Evolutionary conservation across 345 rosid species (phyloP), one percentile per base, ranked within the genome.

Genomic region (Heritiera littoralis): DNA sequence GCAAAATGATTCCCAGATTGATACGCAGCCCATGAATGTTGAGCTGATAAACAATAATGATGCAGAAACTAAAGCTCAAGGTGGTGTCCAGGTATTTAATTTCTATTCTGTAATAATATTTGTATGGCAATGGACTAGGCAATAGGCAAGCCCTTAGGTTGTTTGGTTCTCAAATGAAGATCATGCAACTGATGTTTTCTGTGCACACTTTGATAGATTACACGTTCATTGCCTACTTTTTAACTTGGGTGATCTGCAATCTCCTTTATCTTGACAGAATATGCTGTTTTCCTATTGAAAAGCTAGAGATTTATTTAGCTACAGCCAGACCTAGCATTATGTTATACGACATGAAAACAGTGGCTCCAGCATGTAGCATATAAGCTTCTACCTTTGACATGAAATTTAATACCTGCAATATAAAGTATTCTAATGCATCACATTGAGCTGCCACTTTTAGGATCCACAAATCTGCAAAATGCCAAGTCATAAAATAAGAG

Each of bases 41-140:
- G 80, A 89, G 84, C 83, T 87, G 79, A 72, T 82, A 30, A 76
- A 63, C 14, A 77, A 77, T 54, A 79, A 28, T 78, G 85, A 77
- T 52, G 84, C 81, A 74, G 91, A 86, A 54, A 82, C 74, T 75
- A 85, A 81, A 72, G 71, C 82, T 82, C 86, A 86, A 77, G 84
- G 52, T 80, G 85, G 80, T 74, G 74, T 77, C 83, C 88, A 86
- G 95, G 98, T 95, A 84, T 74, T 80, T 77, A 65, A 30, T 77
- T 69, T 77, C 38, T 68, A 35, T 45, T 66, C 63, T 59, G 55
- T 74, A 56, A 35, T 64, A 64, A 48, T 7, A 58, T 76, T 46
- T 23, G 18, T 69, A 46, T 69, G 15, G 54, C 14, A 32, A 46
- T 14, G 12, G 72, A 67, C n/a, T 67, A 67, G 54, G 51, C 32